Evolutionary conservation across 2,329 filamentous ascomycete species (phyloP), one percentile per base, ranked within the genome.

Genomic region (Amesomyces nigricolor): DNA sequence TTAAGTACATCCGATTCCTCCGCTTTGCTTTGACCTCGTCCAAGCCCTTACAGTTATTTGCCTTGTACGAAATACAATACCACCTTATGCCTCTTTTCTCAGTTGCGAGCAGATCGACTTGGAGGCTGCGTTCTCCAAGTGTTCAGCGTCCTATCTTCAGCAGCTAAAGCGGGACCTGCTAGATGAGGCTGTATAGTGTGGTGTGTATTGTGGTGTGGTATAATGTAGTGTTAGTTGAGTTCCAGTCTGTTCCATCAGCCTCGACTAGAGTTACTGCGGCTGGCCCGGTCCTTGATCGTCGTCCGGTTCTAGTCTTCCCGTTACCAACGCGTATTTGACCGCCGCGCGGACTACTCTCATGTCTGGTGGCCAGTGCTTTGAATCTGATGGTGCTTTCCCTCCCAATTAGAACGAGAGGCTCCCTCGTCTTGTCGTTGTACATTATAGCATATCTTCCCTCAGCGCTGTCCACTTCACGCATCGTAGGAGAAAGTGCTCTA

Each of bases 101-200:
- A 19, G 37, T 47, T 47, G 13, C 47, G 3, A 55, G 47, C 43
- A 56, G 53, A 43, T 47, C 53, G 26, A 26, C 53, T 56, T 56
- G 53, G 53, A 56, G 47, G 47, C 16, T 51, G 26, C 43, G 16
- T 56, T 56, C 54, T 52, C 48, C 44, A 56, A 56, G 54, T 56
- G 54, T 52, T 56, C 53, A 55, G 47, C 53, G 47, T 56, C 47
- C 49, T 45, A 56, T 56, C 54, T 39, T 56, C 49, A 53, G 49
- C 54, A 52, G 54, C 44, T 56, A 52, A 56, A 56, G 54, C 54
- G 54, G 40, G 49, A 49, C 17, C 54, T 53, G 49, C 49, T 53
- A 39, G 39, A 45, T 54, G 22, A 54, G 55, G 55, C 32, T 57
- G 46, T n/a, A 22, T 47, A 22, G 46, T 54, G 51, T 58, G n/a